Evolutionary conservation across 352 stramenopile genomes (phyloP).

Genomic region (Pythium oligandrum): DNA sequence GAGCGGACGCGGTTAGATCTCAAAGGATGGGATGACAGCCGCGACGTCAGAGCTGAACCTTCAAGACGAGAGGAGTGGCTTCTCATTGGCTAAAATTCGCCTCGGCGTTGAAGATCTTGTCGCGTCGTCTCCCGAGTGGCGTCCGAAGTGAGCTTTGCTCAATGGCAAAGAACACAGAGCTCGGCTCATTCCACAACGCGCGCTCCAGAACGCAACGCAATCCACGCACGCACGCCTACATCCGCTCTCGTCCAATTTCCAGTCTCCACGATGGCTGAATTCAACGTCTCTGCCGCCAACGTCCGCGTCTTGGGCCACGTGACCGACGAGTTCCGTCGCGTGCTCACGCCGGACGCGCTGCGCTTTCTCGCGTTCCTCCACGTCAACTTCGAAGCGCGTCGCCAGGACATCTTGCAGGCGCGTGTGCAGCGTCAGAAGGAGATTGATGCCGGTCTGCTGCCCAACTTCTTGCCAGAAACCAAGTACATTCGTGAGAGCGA

Average conservation of each 20-base stretch:
- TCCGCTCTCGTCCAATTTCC: background rate
- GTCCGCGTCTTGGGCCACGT: conserved; percentile 85
- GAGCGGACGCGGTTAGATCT: background rate
- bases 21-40: conserved; percentile 10
- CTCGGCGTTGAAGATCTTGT: conserved; percentile 19
- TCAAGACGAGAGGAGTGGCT: background rate
- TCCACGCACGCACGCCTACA: background rate
- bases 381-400: conserved; percentile 75
- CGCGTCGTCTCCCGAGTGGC: conserved; percentile 9
- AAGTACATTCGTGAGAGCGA: conserved; percentile 78
- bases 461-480: conserved; percentile 85
- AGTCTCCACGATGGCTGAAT: conserved; percentile 34
- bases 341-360: conserved; percentile 89
- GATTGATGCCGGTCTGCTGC: conserved; percentile 85
- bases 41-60: conserved; percentile 17
- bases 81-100: conserved; percentile 17
- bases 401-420: conserved; percentile 21
- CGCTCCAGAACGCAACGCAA: background rate
- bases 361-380: conserved; percentile 91
- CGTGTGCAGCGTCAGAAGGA: conserved; percentile 60
- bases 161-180: too few species aligned
- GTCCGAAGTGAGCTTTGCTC: conserved; percentile 7
- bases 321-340: conserved; percentile 69
- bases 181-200: conserved; percentile 10
- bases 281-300: conserved; percentile 42